phyloP scores from a whole-genome alignment of 768 basidiomycete species.

The Pilatotrama ljubarskyi region DNA sequence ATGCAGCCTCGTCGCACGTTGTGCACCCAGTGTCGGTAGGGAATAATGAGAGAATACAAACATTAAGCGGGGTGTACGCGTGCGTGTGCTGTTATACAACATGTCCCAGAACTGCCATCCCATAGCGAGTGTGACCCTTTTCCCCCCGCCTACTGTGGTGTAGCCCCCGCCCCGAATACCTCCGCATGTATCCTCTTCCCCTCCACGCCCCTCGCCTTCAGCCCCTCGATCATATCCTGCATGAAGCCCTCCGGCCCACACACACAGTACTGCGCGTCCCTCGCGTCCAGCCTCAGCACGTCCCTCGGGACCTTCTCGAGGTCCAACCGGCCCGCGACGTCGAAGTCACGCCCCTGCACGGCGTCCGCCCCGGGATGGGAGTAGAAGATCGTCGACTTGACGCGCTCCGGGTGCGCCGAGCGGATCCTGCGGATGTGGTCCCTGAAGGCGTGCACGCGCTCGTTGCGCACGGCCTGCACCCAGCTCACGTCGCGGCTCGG shows the following conservation, averaged over 20 bases:
- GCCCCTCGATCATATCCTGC: constrained; percentile 12
- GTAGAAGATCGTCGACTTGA: constrained; percentile 18
- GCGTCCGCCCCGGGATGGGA: constrained; percentile 13
- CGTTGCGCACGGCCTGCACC: constrained; percentile 26
- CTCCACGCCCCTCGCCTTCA: constrained; percentile 22
- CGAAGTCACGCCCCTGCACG: constrained; percentile 17
- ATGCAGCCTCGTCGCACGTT: too few species aligned
- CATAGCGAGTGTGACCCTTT: too few species aligned
- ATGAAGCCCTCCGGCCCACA: constrained; percentile 28
- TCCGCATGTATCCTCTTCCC: constrained; percentile 19
- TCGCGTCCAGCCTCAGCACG: constrained; percentile 16
- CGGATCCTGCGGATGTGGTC: constrained; percentile 17
- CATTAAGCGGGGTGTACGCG: too few species aligned
- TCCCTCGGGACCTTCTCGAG: constrained; percentile 11
- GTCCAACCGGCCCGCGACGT: constrained; percentile 20
- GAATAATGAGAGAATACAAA: too few species aligned
- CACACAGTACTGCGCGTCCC: constrained; percentile 23
- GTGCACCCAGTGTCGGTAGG: too few species aligned
- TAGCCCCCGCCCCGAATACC: constrained; percentile 25
- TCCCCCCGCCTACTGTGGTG: constrained; percentile 4
- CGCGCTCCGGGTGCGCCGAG: constrained; percentile 13
- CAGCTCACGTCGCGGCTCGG: constrained; percentile 20
- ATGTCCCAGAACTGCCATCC: too few species aligned
- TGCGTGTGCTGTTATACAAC: too few species aligned
- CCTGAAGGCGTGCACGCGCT: constrained; percentile 19